Conservation (phyloP, 371 early-diverging fungal genomes). For the Catenaria anguillulae region DNA sequence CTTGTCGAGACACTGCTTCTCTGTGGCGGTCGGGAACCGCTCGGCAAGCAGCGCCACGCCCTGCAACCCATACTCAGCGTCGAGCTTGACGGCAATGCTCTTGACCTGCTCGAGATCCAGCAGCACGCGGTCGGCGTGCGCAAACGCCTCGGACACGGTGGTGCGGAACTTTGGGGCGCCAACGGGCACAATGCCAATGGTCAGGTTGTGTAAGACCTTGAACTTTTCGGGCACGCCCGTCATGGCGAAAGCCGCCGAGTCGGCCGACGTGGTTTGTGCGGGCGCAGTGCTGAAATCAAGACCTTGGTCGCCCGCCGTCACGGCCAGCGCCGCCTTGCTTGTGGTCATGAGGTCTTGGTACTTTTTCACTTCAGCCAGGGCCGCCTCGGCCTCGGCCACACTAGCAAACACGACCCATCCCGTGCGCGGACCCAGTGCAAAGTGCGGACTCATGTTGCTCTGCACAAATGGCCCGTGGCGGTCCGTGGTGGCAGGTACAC, state of each 20-base stretch:
- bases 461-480: not conserved
- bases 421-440: not conserved
- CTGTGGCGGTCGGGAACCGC: not conserved
- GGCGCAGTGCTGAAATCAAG: too few relatives aligned
- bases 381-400: not conserved
- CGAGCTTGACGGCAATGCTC: not conserved
- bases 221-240: too few relatives aligned
- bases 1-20: not conserved
- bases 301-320: too few relatives aligned
- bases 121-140: not conserved
- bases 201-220: not conserved
- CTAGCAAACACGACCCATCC: constrained; percentile 2
- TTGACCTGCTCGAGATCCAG: not conserved
- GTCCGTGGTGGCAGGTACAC: not conserved
- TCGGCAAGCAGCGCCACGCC: not conserved
- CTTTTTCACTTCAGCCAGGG: not conserved
- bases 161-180: not conserved
- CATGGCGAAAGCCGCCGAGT: not conserved
- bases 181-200: not conserved
- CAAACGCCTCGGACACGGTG: not conserved
- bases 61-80: not conserved
- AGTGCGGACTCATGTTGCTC: too few relatives aligned
- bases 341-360: not conserved
- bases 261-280: too few relatives aligned
- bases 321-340: too few relatives aligned